A percentile compares a stretch with the other conserved stretches of the same genome.
Evolutionary conservation across 371 early-diverging fungal genomes (phyloP).

Genomic region (Rhizopus arrhizus): DNA sequence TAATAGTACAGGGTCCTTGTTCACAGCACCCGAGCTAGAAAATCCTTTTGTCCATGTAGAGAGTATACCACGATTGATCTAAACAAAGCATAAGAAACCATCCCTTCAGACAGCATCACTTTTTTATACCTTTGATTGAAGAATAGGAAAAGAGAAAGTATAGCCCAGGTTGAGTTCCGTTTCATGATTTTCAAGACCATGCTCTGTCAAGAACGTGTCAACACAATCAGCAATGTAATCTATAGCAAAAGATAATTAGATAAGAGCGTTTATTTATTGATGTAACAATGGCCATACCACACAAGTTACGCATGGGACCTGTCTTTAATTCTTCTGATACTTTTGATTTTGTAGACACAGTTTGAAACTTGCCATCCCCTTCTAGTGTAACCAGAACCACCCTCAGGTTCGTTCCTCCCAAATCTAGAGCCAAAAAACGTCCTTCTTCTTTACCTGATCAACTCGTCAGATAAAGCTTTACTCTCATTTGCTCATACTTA

Average conservation of each 20-base stretch:
- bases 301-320: slow-evolving; percentile 54
- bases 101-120: too few species aligned
- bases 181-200: slow-evolving; percentile 42
- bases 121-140: slow-evolving; percentile 63
- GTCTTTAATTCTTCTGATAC: slow-evolving; percentile 82
- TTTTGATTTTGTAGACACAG: slow-evolving; percentile 76
- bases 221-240: slow-evolving; percentile 86
- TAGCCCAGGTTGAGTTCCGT: slow-evolving; percentile 77
- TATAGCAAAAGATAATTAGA: slow-evolving; percentile 6
- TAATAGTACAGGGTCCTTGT: slow-evolving; percentile 85
- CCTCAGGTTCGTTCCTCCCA: slow-evolving; percentile 95
- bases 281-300: slow-evolving; percentile 32
- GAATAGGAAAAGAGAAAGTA: slow-evolving; percentile 94
- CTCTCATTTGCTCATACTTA: slow-evolving; percentile 4
- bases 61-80: slow-evolving; percentile 75
- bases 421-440: slow-evolving; percentile 86
- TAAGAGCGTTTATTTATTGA: slow-evolving; percentile 19
- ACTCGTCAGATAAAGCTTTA: not conserved
- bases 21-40: slow-evolving; percentile 74
- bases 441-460: slow-evolving; percentile 70
- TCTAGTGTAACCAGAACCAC: slow-evolving; percentile 84
- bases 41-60: slow-evolving; percentile 96
- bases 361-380: slow-evolving; percentile 67
- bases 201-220: slow-evolving; percentile 75
- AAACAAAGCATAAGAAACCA: slow-evolving; percentile 9